phyloP scores from a whole-genome alignment of 176 grass and related monocot genomes.

The Paspalum notatum region DNA sequence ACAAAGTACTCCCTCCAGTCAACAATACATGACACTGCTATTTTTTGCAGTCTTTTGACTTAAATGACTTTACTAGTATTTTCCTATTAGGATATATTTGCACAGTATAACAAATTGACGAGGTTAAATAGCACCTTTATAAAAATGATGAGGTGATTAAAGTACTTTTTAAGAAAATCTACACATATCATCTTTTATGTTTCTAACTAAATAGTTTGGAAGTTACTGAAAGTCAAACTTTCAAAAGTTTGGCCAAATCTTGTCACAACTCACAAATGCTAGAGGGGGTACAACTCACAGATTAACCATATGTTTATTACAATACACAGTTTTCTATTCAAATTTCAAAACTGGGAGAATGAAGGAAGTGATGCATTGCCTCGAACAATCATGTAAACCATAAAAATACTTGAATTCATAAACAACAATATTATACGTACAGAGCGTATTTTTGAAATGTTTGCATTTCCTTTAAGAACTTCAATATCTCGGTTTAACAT shows the following conservation, averaged over 20 bases:
- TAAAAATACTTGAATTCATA: neutral
- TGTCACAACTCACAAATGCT: neutral
- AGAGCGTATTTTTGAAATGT: constrained; percentile 75
- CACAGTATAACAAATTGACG: neutral
- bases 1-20: neutral
- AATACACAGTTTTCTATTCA: neutral
- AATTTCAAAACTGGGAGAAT: neutral
- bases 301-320: neutral
- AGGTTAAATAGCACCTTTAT: neutral
- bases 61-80: neutral
- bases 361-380: neutral
- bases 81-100: neutral
- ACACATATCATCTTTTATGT: neutral
- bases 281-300: neutral
- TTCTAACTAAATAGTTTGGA: neutral
- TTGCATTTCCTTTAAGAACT: constrained; percentile 85
- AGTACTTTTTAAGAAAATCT: neutral
- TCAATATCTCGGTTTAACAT: constrained; percentile 78
- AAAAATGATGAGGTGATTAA: neutral
- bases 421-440: constrained; percentile 55
- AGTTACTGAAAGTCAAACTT: neutral
- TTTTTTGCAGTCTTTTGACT: neutral
- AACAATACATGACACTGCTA: neutral
- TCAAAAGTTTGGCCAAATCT: neutral
- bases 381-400: neutral